Percentiles rank a stretch among this genome's conserved stretches.
Conservation (phyloP, 1,284 basidiomycete species). For the Leccinum subspadiceum region DNA sequence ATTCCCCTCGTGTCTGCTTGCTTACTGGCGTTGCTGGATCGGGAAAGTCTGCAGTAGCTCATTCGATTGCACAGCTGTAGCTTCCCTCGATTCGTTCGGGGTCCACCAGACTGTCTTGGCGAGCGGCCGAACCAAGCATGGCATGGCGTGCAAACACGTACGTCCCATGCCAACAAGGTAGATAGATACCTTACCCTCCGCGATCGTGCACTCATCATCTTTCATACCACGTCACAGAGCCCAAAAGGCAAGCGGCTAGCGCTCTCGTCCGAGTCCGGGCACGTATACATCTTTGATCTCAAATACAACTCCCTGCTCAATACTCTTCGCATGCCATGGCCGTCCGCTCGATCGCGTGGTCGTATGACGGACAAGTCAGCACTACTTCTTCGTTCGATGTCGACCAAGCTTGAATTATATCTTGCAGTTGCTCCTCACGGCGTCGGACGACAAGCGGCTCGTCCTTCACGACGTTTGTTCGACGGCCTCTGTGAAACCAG, state of each 20-base stretch:
- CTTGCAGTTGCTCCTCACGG: slow-evolving; percentile 74
- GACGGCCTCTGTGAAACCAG: slow-evolving; percentile 53
- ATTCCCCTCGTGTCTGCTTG: too few species aligned
- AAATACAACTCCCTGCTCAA: slow-evolving; percentile 60
- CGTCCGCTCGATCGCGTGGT: slow-evolving; percentile 82
- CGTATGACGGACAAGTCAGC: slow-evolving; percentile 64
- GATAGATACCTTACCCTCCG: neutral
- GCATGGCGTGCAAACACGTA: slow-evolving; percentile 78
- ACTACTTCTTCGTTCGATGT: slow-evolving; percentile 14
- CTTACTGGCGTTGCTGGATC: too few species aligned
- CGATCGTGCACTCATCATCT: slow-evolving; percentile 13
- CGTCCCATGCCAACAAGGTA: slow-evolving; percentile 32
- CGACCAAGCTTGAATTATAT: slow-evolving; percentile 1
- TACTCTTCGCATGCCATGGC: slow-evolving; percentile 84
- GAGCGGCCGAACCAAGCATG: slow-evolving; percentile 76
- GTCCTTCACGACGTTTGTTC: slow-evolving; percentile 80
- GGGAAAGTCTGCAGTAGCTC: too few species aligned
- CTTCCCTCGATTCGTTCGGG: slow-evolving; percentile 60
- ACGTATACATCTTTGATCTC: slow-evolving; percentile 79
- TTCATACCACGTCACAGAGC: slow-evolving; percentile 49
- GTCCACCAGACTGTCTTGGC: slow-evolving; percentile 54
- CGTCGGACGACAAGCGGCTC: slow-evolving; percentile 85
- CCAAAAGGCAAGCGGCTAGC: slow-evolving; percentile 81
- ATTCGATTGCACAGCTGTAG: slow-evolving; percentile 15
- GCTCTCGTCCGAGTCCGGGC: slow-evolving; percentile 76